Evolutionary conservation across 2,329 filamentous ascomycete species (phyloP), one percentile per base, ranked within the genome.

Genomic region (Ophiostoma montium): DNA sequence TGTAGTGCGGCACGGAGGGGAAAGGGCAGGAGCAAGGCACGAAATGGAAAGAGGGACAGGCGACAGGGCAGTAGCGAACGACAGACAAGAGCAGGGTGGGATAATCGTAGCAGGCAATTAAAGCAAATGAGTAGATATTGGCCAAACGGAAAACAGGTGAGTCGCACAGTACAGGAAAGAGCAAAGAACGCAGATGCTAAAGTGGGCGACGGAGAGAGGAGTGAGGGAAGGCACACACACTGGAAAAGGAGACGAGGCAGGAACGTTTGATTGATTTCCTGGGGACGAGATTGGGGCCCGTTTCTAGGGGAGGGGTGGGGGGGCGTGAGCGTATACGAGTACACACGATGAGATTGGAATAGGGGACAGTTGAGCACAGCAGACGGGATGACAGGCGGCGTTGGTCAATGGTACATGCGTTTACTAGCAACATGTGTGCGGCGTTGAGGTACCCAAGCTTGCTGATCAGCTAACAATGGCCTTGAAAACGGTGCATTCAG

Each of bases 191-290:
- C 21, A 23, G 36, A 38, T 36, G 23, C n/a, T 38, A 23, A 46
- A 15, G 16, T 5, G 15, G n/a, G n/a, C 36, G 15, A 39, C 18
- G n/a, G 16, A 16, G 27, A 38, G 35, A 32, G 27, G 23, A 16
- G 31, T n/a, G 35, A 9, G 6, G n/a, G 19, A 31, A 46, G 32
- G 27, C 19, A 35, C 36, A 16, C 30, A 18, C 18, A 12, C 38
- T 21, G 39, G 27, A 23, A 49, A 21, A 31, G 36, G 27, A 11
- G 16, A 38, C 31, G 39, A 15, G 35, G 35, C 21, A 47, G 46
- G 46, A 35, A 18, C 32, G 33, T 48, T 44, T 51, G 49, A 39
- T 38, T 45, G 46, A 33, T 48, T 33, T 48, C 41, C 46, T 51
- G 39, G 46, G 45, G 39, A 50, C 35, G 35, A 46, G 35, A 23